Percentiles rank a stretch among this genome's conserved stretches.
Conservation (phyloP, 169 alveolate species). For the Eimeria maxima region DNA sequence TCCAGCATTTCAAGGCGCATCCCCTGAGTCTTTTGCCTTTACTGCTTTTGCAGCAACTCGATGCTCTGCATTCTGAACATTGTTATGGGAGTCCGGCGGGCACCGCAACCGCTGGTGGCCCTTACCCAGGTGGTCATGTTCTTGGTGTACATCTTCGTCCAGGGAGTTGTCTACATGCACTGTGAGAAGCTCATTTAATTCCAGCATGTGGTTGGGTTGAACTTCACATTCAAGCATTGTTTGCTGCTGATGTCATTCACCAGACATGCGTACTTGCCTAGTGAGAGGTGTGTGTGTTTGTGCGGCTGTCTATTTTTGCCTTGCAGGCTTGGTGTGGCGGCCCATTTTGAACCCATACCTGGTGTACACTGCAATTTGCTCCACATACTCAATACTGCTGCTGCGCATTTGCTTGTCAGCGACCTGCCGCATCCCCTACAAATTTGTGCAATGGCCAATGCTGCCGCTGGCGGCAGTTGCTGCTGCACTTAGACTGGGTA, state of each 20-base stretch:
- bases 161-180: slow-evolving; percentile 71
- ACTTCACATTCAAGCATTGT: background rate
- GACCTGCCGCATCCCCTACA: slow-evolving; percentile 80
- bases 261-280: background rate
- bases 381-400: slow-evolving; percentile 75
- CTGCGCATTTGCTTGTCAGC: slow-evolving; percentile 81
- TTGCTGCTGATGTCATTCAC: background rate
- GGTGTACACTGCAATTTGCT: slow-evolving; percentile 61
- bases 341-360: slow-evolving; percentile 71
- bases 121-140: slow-evolving; percentile 49
- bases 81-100: slow-evolving; percentile 66
- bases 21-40: background rate
- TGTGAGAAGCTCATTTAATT: background rate
- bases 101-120: slow-evolving; percentile 56
- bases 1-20: background rate
- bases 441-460: slow-evolving; percentile 51
- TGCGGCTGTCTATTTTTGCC: background rate
- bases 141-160: slow-evolving; percentile 67
- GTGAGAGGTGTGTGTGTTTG: background rate
- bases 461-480: slow-evolving; percentile 73
- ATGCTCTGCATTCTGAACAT: slow-evolving; percentile 58
- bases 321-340: slow-evolving; percentile 71
- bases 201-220: background rate
- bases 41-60: slow-evolving; percentile 36
- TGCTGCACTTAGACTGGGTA: slow-evolving; percentile 40